Conservation (phyloP, 2,329 filamentous ascomycete genomes). For the Trichoderma atrobrunneum region DNA sequence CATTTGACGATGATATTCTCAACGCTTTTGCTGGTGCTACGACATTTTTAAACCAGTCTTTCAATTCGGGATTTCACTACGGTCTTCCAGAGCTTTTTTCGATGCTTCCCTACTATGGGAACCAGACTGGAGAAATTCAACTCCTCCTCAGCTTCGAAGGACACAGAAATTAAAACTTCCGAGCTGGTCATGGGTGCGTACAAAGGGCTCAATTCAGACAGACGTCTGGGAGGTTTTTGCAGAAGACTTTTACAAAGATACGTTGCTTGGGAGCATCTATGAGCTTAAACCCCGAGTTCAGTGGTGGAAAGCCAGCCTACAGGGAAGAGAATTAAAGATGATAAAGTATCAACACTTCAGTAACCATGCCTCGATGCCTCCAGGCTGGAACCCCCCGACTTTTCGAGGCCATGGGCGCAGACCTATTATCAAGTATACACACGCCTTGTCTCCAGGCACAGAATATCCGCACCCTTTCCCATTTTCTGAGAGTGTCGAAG, state of each 20-base stretch:
- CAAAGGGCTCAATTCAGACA: background rate
- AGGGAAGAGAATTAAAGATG: background rate
- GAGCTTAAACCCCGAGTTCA: background rate
- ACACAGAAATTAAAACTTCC: background rate
- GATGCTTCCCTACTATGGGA: background rate
- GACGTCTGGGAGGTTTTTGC: fast-evolving
- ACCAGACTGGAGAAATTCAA: no score
- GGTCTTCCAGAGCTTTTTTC: background rate
- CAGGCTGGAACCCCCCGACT: background rate
- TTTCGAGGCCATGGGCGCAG: no score
- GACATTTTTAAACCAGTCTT: background rate
- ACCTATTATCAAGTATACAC: no score
- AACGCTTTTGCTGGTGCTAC: background rate
- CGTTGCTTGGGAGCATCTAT: background rate
- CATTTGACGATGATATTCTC: background rate
- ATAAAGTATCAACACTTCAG: background rate
- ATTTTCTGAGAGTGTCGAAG: background rate
- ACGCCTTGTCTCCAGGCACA: background rate
- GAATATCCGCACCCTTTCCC: background rate
- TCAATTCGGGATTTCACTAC: background rate
- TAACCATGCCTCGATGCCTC: background rate
- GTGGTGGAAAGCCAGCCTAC: background rate
- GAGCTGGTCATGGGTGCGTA: background rate
- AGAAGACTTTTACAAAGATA: background rate
- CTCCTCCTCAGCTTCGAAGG: background rate